Evolutionary conservation across 768 basidiomycete species (phyloP).

Genomic region (Kwoniella sp.): DNA sequence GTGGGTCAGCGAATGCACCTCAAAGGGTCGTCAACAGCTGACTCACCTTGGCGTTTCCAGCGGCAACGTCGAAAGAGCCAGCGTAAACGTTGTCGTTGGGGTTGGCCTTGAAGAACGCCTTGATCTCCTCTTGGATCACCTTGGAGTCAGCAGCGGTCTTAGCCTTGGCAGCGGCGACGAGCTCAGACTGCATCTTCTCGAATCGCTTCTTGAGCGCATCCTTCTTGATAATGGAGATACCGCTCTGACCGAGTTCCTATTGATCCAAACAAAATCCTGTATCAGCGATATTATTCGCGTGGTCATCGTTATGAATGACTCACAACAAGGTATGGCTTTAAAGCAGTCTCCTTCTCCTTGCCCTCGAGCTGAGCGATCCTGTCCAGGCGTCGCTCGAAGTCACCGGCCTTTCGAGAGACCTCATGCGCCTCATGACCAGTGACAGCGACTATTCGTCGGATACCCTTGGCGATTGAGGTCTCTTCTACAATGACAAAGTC

Average conservation of each 20-base stretch:
- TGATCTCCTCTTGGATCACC: constrained; percentile 69
- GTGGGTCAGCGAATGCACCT: too few species aligned
- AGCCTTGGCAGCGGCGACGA: constrained; percentile 83
- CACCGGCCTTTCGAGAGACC: constrained; percentile 69
- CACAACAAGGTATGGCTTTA: constrained; percentile 68
- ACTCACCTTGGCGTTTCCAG: constrained; percentile 80
- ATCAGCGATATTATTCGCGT: background rate
- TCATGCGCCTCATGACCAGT: constrained; percentile 91
- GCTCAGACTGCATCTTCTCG: constrained; percentile 70
- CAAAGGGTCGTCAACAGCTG: background rate
- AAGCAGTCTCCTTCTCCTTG: constrained; percentile 80
- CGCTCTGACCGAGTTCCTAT: constrained; percentile 84
- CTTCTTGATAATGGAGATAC: constrained; percentile 84
- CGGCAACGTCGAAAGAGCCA: constrained; percentile 68
- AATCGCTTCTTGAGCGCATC: constrained; percentile 75
- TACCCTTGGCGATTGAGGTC: constrained; percentile 96
- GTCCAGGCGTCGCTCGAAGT: constrained; percentile 66
- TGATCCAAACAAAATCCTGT: background rate
- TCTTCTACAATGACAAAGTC: constrained; percentile 93
- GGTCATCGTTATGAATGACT: too few species aligned
- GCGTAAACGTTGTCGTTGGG: constrained; percentile 71
- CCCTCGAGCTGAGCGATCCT: constrained; percentile 65
- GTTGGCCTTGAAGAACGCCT: constrained; percentile 75
- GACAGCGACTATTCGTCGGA: constrained; percentile 88
- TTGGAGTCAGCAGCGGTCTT: constrained; percentile 75